Evolutionary conservation across 345 rosid genomes (phyloP), one percentile per base, ranked within the genome.

Genomic region (Punica granatum): DNA sequence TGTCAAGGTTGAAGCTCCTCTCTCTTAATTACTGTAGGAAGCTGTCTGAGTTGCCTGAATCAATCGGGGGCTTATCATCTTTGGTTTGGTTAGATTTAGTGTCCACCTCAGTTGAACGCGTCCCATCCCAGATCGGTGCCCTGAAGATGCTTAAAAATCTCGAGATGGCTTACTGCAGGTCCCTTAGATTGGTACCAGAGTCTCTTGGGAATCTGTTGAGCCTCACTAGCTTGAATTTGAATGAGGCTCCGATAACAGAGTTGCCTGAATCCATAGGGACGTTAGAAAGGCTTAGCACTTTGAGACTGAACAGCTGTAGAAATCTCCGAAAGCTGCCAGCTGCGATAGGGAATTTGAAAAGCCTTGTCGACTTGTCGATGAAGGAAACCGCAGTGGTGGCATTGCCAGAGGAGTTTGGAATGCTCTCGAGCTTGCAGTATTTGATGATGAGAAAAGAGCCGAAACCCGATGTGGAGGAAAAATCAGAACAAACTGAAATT

Each of bases 231-330:
- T 19, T 85, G 61, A 21, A 62, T 51, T 54, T 85, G 61, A 63
- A 7, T 15, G 35, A 69, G 13, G 39, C 70, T 66, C 65, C 51
- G 32, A 76, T 85, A 26, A 78, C 48, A 0, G 75, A 80, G 69
- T 70, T 85, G 72, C 90, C 90, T 2, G 84, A 79, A 62, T 81
- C 87, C 42, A 15, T 81, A 33, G 87, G 86, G 59, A 67, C 35
- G 73, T 66, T 85, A 69, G 83, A 85, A 79, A 81, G 69, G 65
- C 84, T 83, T 53, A 58, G 26, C 23, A 41, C 5, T 14, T 66
- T 85, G 65, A 78, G 43, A 43, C 36, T 85, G 68, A 73, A 67
- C 18, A 1, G 67, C 32, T 85, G 90, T 19, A 21, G 34, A 62
- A 67, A 35, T 48, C 87, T 85, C 35, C 28, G 60, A 12, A 78